These are phyloP conservation scores for Ilyonectria sp. DNA, from an alignment of 2,329 filamentous ascomycete species.

Conservation along the genomic window DNA sequence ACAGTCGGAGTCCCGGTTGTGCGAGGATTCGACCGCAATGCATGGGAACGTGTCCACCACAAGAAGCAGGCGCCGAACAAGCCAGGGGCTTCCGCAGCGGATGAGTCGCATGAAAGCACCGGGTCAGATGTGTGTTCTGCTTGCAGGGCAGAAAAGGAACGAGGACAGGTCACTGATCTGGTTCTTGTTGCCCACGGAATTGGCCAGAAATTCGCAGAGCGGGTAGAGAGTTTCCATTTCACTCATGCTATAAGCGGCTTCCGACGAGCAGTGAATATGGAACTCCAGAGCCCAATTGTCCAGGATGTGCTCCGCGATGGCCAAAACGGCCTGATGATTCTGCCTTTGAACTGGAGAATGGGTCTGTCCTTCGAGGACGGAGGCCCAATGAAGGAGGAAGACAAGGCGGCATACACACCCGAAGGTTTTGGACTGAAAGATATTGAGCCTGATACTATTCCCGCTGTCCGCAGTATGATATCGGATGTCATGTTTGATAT, in stretches of 20 bases:
- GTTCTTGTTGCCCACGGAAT: constrained; percentile 96
- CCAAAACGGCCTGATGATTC: constrained; percentile 92
- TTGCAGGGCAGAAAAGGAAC: constrained; percentile 75
- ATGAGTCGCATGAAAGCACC: constrained; percentile 49
- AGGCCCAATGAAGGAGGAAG: constrained; percentile 70
- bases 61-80: constrained; percentile 56
- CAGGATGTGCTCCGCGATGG: constrained; percentile 80
- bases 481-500: constrained; percentile 99
- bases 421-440: constrained; percentile 81
- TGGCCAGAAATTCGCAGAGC: constrained; percentile 94
- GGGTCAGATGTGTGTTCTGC: constrained; percentile 63
- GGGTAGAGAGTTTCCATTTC: constrained; percentile 97
- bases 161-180: constrained; percentile 85
- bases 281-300: constrained; percentile 82
- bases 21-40: constrained; percentile 85
- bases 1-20: constrained; percentile 90
- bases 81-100: constrained; percentile 45
- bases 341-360: constrained; percentile 95
- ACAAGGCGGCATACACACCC: constrained; percentile 67
- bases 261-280: constrained; percentile 86
- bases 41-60: constrained; percentile 81
- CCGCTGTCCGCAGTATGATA: constrained; percentile 92
- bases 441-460: constrained; percentile 92
- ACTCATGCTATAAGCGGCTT: constrained; percentile 96
- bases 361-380: constrained; percentile 90